Base-by-base conservation (phyloP, 371 early-diverging fungal genomes). In the Nosema muscidifuracis region DNA sequence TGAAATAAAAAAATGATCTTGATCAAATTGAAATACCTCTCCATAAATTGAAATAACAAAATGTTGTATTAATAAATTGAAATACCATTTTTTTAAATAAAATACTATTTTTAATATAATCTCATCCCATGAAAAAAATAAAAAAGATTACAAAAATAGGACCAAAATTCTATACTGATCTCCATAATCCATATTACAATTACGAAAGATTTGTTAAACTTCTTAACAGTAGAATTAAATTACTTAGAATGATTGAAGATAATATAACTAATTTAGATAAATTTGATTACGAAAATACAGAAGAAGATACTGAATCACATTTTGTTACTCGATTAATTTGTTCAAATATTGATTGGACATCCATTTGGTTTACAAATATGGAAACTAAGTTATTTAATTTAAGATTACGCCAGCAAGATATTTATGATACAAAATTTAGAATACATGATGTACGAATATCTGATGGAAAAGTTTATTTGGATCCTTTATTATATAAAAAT, bases 311-410 rank as follows among this genome's bases (percentile, higher is more conserved):
- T 31, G 10, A 42, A 31, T 65, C 74, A 1, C 80, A 80, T 51
- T 76, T 76, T 53, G 68, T 51, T 30, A 42, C 56, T 13, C 61
- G 66, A 38, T 26, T 77, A 40, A 47, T 80, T 13, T 65, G 64
- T 57, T 42, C 66, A 7, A 73, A 74, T 24, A 42, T 38, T 3
- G n/a, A 24, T 0, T 77, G 77, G 77, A 20, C 63, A 0, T n/a
- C 61, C 13, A 58, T 24, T 2, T 80, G 77, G 77, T 81, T 83
- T 77, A 58, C 80, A 9, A 66, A 65, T 24, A 42, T 51, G 36
- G 84, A 83, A 60, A 71, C 67, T 20, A 31, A 60, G 34, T 62
- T 83, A 15, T 80, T 81, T 47, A 71, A 57, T 31, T 18, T 40
- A 2, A 43, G 72, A 42, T 9, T 83, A 1, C 3, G 12, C 12